Conservation (phyloP, 768 basidiomycete species). For the Hydnomerulius pinastri region DNA sequence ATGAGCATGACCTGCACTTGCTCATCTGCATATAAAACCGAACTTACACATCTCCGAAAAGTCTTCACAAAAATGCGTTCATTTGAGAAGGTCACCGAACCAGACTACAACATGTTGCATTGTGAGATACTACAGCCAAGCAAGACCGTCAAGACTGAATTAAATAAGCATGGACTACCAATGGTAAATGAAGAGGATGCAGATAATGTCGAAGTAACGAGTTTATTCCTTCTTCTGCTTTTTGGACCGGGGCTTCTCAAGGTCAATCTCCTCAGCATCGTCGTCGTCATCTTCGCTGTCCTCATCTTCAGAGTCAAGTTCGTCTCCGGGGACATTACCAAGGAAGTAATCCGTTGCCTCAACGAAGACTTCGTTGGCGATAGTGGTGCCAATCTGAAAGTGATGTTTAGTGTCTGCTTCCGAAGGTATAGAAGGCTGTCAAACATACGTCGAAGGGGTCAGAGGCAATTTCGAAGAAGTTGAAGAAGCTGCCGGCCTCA, state of each 20-base stretch:
- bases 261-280: slow-evolving; percentile 83
- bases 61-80: too few relatives aligned
- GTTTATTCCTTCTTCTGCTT: slow-evolving; percentile 55
- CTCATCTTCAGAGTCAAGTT: slow-evolving; percentile 65
- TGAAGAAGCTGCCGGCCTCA: slow-evolving; percentile 86
- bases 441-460: slow-evolving; percentile 70
- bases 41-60: too few relatives aligned
- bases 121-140: slow-evolving; percentile 7
- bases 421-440: not conserved
- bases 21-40: too few relatives aligned
- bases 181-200: slow-evolving; percentile 3
- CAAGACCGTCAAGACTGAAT: slow-evolving; percentile 18
- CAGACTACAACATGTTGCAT: slow-evolving; percentile 3
- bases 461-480: slow-evolving; percentile 70
- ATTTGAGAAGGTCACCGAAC: not conserved
- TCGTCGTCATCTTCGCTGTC: slow-evolving; percentile 74
- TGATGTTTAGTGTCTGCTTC: not conserved
- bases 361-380: slow-evolving; percentile 78
- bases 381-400: slow-evolving; percentile 64
- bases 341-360: slow-evolving; percentile 84
- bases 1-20: too few relatives aligned
- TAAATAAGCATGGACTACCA: slow-evolving; percentile 26
- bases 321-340: slow-evolving; percentile 61
- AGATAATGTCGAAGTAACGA: slow-evolving; percentile 10
- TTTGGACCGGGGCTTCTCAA: slow-evolving; percentile 81